Evolutionary conservation across 805 yeast genomes (phyloP).

Genomic region (Kluyveromyces aestuarii): DNA sequence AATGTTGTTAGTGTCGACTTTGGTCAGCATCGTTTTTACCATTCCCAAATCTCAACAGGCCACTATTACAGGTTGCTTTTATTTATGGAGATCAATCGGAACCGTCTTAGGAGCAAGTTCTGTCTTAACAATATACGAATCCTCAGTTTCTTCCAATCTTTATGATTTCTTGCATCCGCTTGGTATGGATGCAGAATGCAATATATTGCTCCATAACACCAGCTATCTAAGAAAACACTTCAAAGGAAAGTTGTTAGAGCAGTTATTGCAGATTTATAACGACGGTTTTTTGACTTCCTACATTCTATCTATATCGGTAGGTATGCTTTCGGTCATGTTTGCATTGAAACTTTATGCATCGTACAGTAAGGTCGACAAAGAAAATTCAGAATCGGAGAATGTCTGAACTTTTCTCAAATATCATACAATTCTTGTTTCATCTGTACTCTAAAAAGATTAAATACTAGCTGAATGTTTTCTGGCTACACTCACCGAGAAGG

Average conservation of each 20-base stretch:
- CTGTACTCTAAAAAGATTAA: background rate
- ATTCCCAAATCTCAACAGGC: constrained; percentile 40
- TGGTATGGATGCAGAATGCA: constrained; percentile 17
- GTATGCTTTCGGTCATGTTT: constrained; percentile 12
- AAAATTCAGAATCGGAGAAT: background rate
- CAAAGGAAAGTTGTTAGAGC: constrained; percentile 9
- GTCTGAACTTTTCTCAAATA: background rate
- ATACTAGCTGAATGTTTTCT: background rate
- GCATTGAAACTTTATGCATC: constrained; percentile 2
- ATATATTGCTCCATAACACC: constrained; percentile 19
- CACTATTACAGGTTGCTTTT: constrained; percentile 40
- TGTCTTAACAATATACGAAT: constrained; percentile 31
- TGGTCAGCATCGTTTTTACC: constrained; percentile 41
- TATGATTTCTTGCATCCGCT: constrained; percentile 24
- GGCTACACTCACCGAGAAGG: constrained; percentile 5
- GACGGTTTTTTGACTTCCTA: constrained; percentile 22
- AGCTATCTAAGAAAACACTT: constrained; percentile 21
- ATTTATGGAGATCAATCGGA: constrained; percentile 41
- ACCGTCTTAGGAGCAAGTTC: constrained; percentile 39
- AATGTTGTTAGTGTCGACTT: constrained; percentile 47
- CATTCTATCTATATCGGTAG: constrained; percentile 18
- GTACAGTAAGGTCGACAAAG: background rate
- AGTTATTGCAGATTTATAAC: constrained; percentile 18
- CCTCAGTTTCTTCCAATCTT: constrained; percentile 24
- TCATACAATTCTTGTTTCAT: background rate